Conservation (phyloP, 2,329 filamentous ascomycete genomes). For the Aureobasidium sp. region DNA sequence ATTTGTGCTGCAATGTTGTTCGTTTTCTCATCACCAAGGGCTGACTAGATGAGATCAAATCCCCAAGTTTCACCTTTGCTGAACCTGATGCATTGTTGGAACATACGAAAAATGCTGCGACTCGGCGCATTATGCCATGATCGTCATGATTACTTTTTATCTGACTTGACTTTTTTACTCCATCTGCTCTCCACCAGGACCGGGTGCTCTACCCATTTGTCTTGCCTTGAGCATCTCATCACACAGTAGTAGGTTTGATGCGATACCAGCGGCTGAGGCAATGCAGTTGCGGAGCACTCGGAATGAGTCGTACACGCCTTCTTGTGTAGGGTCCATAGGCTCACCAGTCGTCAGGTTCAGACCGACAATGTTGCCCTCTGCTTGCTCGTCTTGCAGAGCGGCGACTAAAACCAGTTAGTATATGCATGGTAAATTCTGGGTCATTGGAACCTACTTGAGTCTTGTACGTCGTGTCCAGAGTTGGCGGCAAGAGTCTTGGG, state of each 20-base stretch:
- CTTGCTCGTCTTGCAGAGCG: slow-evolving; percentile 74
- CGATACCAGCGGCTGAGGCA: slow-evolving; percentile 89
- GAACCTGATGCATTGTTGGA: not conserved
- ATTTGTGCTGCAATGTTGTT: not conserved
- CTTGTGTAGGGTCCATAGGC: slow-evolving; percentile 89
- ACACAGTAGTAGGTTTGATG: slow-evolving; percentile 87
- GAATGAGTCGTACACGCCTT: slow-evolving; percentile 94
- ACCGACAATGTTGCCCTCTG: slow-evolving; percentile 77
- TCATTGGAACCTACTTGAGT: slow-evolving; percentile 61
- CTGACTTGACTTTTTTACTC: slow-evolving; percentile 9
- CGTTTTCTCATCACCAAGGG: not conserved
- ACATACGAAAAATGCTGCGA: slow-evolving; percentile 2
- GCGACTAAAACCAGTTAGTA: slow-evolving; percentile 54
- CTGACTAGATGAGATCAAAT: not conserved
- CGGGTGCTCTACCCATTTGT: slow-evolving; percentile 58
- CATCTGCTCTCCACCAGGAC: slow-evolving; percentile 14
- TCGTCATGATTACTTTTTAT: slow-evolving; percentile 7
- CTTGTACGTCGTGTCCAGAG: slow-evolving; percentile 92
- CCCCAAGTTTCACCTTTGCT: not conserved
- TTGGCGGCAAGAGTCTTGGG: slow-evolving; percentile 97
- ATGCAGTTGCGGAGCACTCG: slow-evolving; percentile 88
- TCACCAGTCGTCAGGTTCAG: slow-evolving; percentile 80
- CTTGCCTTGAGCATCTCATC: slow-evolving; percentile 96
- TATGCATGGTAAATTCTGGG: not conserved
- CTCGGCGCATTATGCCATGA: slow-evolving; percentile 7